Base-by-base conservation (phyloP, 371 early-diverging fungal species). In the Catenaria anguillulae region DNA sequence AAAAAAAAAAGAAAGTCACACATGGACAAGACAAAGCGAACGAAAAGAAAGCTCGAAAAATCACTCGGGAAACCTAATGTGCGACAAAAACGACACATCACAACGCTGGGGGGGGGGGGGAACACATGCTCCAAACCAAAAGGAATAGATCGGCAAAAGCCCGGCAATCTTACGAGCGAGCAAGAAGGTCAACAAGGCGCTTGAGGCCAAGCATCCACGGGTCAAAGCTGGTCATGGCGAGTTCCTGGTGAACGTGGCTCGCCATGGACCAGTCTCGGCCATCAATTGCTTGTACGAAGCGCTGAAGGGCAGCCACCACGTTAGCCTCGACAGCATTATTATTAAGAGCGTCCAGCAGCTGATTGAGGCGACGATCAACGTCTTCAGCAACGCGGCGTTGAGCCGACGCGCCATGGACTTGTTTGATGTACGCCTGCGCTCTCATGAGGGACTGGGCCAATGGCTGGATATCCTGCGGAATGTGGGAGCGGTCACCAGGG, bases 281-380 rank as follows among this genome's bases (percentile, higher is more conserved):
- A 60, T 80, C 74, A 29, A 73, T 58, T 0, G 69, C 76, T 2
- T 24, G 36, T 0, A 17, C 58, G 26, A 45, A 46, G 26, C 19
- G 6, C 42, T 17, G 17, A 63, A 23, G 67, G 78, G 81, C 83
- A 67, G 81, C 77, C 3, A 75, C 77, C 37, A 88, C 74, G 13
- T 74, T 73, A 10, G 67, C 67, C 0, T 78, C 74, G 21, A 88
- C 70, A 59, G 81, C 79, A 29, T 77, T 80, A 67, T 81, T 79
- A 69, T 88, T 88, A 77, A 92, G 67, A 69, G 78, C 76, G 66
- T 89, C 90, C 68, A 87, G 84, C 46, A 92, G 66, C 13, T 70
- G 68, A 43, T 79, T 75, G 45, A 90, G 61, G 34, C 84, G 77
- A 64, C 83, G 83, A 58, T 87, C 87, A 5, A 84, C 79, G 62